Conservation (phyloP, 2,329 filamentous ascomycete genomes). For the Aspergillus caelatus region DNA sequence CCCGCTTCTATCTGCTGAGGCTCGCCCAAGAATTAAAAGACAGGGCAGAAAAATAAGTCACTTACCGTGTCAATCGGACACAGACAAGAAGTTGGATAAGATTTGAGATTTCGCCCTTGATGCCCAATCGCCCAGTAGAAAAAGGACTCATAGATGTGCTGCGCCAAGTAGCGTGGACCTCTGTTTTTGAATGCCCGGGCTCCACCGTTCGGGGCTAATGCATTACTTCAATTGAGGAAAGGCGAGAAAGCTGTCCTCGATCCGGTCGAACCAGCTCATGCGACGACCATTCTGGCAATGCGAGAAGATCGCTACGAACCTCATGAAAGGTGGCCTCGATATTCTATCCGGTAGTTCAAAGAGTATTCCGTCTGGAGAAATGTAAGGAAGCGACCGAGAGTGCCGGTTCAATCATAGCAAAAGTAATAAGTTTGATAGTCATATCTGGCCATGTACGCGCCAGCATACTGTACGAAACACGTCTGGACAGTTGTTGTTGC, state of each 20-base stretch:
- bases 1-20: slow-evolving; percentile 74
- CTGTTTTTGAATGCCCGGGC: not conserved
- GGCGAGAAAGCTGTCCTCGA: not conserved
- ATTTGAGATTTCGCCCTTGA: not conserved
- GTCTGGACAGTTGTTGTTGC: not conserved
- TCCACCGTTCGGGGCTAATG: not conserved
- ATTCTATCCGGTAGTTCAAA: not conserved
- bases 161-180: not conserved
- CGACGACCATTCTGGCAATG: not conserved
- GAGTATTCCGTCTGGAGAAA: not conserved
- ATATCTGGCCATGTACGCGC: not conserved
- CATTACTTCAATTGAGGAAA: not conserved
- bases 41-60: slow-evolving; percentile 26
- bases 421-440: not conserved
- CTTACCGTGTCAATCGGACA: not conserved
- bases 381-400: not conserved
- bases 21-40: slow-evolving; percentile 68
- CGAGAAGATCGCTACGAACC: not conserved
- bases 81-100: not conserved
- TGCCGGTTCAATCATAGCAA: not conserved
- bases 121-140: not conserved
- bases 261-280: not conserved
- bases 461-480: slow-evolving; percentile 1
- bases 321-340: not conserved
- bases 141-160: not conserved